These are phyloP conservation scores for Termitomyces heimii DNA, from an alignment of 768 basidiomycete genomes.

Conservation along the genomic window DNA sequence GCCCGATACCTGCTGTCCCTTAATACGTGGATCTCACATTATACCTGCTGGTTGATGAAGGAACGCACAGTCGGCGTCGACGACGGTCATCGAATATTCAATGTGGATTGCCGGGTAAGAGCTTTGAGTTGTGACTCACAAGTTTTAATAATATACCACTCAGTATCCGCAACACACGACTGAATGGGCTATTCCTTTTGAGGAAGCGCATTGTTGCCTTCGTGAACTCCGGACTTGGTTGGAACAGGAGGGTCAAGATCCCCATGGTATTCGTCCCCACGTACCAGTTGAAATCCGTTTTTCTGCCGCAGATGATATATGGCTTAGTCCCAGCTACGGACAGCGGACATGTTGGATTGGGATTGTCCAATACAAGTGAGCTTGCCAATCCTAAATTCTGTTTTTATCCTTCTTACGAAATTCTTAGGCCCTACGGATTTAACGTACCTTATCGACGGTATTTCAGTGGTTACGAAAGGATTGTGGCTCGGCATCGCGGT, in stretches of 20 bases:
- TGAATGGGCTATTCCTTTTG: conserved; percentile 88
- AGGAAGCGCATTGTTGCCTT: conserved; percentile 60
- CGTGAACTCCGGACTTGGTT: conserved; percentile 69
- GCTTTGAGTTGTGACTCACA: not conserved
- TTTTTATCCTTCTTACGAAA: not conserved
- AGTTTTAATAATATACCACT: not conserved
- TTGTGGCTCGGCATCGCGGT: conserved; percentile 65
- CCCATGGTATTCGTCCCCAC: conserved; percentile 77
- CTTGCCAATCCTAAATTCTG: conserved; percentile 6
- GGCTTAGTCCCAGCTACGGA: conserved; percentile 85
- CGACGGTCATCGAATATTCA: conserved; percentile 81
- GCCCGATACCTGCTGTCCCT: conserved; percentile 58
- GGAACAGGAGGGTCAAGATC: conserved; percentile 55
- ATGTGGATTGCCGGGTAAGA: conserved; percentile 87
- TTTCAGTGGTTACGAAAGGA: conserved; percentile 71
- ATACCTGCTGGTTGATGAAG: conserved; percentile 65
- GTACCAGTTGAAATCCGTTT: conserved; percentile 93
- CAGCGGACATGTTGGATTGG: conserved; percentile 89
- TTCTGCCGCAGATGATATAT: conserved; percentile 84
- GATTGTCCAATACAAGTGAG: conserved; percentile 95
- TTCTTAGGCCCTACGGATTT: conserved; percentile 73
- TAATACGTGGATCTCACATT: conserved; percentile 57
- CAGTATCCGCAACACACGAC: conserved; percentile 92
- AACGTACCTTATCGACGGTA: conserved; percentile 76
- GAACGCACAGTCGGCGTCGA: conserved; percentile 57